Base-by-base conservation (phyloP, 148 eudicot genomes). In the Rhododendron vialii region DNA sequence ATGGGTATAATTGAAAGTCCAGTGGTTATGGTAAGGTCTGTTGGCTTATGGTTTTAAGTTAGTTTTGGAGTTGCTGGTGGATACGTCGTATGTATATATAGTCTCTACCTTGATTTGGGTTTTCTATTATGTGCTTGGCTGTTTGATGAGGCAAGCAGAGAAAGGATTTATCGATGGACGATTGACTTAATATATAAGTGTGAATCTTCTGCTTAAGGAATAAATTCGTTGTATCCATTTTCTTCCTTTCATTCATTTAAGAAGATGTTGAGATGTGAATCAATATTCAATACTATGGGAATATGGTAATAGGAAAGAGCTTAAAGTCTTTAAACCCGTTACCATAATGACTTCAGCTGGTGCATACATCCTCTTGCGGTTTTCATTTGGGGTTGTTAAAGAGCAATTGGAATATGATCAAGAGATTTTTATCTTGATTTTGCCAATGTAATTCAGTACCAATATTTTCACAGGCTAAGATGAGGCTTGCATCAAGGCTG, bases 1-100 rank as follows among this genome's bases (percentile, higher is more conserved):
- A 88, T 85, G 86, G 84, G 74, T 88, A 55, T 41, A 69, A 86
- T 81, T 55, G 81, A 73, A 50, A 3, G 18, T 84, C 12, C 57
- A 20, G 17, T 47, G 38, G 15, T 71, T 30, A 33, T 45, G 59
- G 79, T 53, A 71, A 6, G 67, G 13, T 48, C 12, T 83, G 28
- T 35, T 67, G 77, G 57, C 15, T 15, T 55, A 18, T 50, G 86
- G 69, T 48, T 82, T 82, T 78, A 22, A 35, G 76, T 63, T 61
- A n/a, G 36, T 65, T 45, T 84, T 61, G 20, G 63, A 48, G 15
- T 45, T 71, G 15, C 33, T 24, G 20, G 26, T 61, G 79, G 61
- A 53, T 28, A 14, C 71, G 30, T 69, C 38, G 76, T 71, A 28
- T 71, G 76, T 71, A 71, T 30, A 33, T 48, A 74, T 73, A 74